phyloP scores from a whole-genome alignment of 2,329 filamentous ascomycete genomes.

The Cladophialophora immunda region DNA sequence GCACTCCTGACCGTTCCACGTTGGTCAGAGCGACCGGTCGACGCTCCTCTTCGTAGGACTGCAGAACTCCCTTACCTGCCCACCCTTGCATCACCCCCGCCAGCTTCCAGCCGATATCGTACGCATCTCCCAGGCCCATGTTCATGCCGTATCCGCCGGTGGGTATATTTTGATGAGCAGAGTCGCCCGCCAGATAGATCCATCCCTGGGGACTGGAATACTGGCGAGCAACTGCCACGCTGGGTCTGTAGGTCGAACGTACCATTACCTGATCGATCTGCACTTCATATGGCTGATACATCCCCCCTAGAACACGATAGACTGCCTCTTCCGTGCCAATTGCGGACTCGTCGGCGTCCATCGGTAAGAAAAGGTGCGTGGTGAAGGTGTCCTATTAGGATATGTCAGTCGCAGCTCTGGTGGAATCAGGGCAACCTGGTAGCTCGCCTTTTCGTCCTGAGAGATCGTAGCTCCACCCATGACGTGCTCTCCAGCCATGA shows the following conservation, averaged over 20 bases:
- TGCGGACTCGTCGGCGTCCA: constrained; percentile 29
- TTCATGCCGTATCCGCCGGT: constrained; percentile 53
- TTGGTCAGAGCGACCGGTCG: constrained; percentile 42
- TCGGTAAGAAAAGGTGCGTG: constrained; percentile 41
- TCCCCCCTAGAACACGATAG: constrained; percentile 7
- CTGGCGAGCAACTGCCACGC: constrained; percentile 42
- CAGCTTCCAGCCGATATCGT: constrained; percentile 49
- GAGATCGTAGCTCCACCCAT: constrained; percentile 40
- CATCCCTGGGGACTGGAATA: constrained; percentile 34
- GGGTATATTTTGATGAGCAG: too few species aligned
- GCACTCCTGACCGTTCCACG: constrained; percentile 40
- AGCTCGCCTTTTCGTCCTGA: constrained; percentile 48
- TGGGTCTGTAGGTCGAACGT: constrained; percentile 42
- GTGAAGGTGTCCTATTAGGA: constrained; percentile 45
- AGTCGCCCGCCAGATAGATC: constrained; percentile 46
- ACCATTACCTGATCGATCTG: constrained; percentile 48
- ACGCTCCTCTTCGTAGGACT: constrained; percentile 45
- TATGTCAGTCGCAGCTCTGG: background rate
- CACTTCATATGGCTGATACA: constrained; percentile 35
- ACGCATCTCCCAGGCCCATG: constrained; percentile 47
- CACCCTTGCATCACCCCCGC: constrained; percentile 43
- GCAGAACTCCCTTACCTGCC: constrained; percentile 41
- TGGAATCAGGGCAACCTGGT: constrained; percentile 36
- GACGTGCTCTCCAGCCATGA: constrained; percentile 39
- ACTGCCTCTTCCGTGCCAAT: constrained; percentile 19